phyloP scores from a whole-genome alignment of 2,329 filamentous ascomycete genomes.

The Monilinia laxa region DNA sequence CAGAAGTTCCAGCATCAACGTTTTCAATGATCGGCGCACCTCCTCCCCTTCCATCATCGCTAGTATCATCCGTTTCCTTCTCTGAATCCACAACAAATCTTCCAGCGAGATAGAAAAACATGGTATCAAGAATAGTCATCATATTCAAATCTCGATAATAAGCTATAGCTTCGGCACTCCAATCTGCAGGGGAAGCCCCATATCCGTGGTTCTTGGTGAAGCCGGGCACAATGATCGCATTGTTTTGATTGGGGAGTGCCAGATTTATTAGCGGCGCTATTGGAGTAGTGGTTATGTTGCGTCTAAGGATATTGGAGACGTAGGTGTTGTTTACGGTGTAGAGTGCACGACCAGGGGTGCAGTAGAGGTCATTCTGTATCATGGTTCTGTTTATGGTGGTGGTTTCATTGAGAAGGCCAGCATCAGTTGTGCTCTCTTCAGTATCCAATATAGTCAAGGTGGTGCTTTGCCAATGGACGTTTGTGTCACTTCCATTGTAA shows the following conservation, averaged over 20 bases:
- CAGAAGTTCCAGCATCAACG: neutral
- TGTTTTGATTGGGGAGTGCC: constrained; percentile 13
- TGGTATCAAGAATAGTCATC: constrained; percentile 19
- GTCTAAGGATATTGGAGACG: constrained; percentile 24
- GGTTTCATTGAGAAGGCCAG: neutral
- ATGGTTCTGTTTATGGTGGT: neutral
- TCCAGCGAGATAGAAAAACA: constrained; percentile 9
- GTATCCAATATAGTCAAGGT: neutral
- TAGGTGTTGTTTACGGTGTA: constrained; percentile 29
- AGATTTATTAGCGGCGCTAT: constrained; percentile 23
- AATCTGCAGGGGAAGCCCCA: constrained; percentile 28
- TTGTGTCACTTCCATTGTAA: neutral
- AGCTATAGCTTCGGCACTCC: constrained; percentile 22
- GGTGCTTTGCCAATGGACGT: constrained; percentile 8
- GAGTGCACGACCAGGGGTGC: constrained; percentile 26
- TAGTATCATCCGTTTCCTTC: neutral
- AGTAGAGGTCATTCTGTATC: constrained; percentile 24
- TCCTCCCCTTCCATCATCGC: neutral
- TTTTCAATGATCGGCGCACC: neutral
- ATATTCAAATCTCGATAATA: constrained; percentile 29
- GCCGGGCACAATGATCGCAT: constrained; percentile 24
- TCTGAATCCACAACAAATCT: neutral
- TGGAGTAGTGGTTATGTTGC: constrained; percentile 19
- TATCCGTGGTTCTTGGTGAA: constrained; percentile 8
- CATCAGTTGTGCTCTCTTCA: neutral